Evolutionary conservation across 73 alveolate genomes (phyloP), one percentile per base, ranked within the genome.

Genomic region (Stentor roeselii): DNA sequence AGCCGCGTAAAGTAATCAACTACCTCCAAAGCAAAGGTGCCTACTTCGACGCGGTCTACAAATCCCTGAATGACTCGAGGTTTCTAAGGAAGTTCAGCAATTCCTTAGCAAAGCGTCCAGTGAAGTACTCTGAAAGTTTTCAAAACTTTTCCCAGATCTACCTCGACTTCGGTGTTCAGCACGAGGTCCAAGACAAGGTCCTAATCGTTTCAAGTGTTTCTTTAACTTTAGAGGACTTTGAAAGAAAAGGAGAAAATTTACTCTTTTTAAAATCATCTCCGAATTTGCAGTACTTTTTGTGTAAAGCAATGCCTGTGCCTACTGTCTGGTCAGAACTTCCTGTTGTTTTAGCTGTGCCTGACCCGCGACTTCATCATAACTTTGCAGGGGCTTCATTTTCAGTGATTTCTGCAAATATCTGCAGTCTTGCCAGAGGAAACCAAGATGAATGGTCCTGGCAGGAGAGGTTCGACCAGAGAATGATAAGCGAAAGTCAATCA

Each of bases 231-330:
- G 80, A 67, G 34, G 80, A 67, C 11, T 27, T 67, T n/a, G 80
- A 67, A 67, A 67, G 37, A 67, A 2, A 21, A 67, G 80, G 80
- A 67, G 37, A 67, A 2, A 40, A 67, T 32, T 67, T 67, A 34
- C 34, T 67, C 21, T 67, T n/a, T 67, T 0, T 15, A 1, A 67
- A 34, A 30, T 30, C 11, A 21, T 67, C 80, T 21, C 21, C 21
- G 27, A 21, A 67, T 2, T 2, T 67, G 41, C 21, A 30, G 21
- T 15, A n/a, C 1, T 67, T 67, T 67, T 2, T 67, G 42, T 32
- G 41, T 67, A 67, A 67, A 67, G 80, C 80, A 1, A 32, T 67
- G 1, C 80, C 80, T 21, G 34, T 21, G 11, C 80, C 21, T 67
- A 67, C 21, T 27, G 34, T 21, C 34, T n/a, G 41, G 34, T n/a